Conservation (phyloP, 1,139 yeast genomes). For the Saccharomyces hybrid region DNA sequence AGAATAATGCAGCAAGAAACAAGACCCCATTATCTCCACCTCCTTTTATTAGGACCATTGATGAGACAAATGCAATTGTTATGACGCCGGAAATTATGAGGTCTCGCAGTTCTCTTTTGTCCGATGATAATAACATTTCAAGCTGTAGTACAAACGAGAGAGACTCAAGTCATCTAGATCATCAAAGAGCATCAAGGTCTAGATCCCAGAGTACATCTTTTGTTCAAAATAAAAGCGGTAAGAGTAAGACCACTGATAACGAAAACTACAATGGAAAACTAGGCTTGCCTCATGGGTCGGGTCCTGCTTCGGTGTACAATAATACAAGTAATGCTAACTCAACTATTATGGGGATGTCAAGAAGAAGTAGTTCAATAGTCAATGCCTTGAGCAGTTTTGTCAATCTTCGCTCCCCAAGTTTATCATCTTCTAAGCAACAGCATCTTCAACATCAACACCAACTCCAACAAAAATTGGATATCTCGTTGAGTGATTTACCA, state of each 20-base stretch:
- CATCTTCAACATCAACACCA: conserved; percentile 1
- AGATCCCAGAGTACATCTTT: not conserved
- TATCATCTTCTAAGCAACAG: conserved; percentile 15
- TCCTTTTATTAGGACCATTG: not conserved
- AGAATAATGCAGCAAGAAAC: not conserved
- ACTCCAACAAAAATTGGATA: conserved; percentile 10
- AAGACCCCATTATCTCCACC: not conserved
- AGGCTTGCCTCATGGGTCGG: conserved; percentile 1
- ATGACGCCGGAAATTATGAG: not conserved
- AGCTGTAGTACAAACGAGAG: not conserved
- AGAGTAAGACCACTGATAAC: not conserved
- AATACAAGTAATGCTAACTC: conserved; percentile 6
- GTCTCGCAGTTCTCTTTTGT: not conserved
- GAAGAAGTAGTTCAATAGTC: conserved; percentile 34
- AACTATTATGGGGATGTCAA: conserved; percentile 21
- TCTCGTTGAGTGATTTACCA: conserved; percentile 18
- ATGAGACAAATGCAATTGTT: not conserved
- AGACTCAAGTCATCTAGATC: not conserved
- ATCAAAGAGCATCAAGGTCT: not conserved
- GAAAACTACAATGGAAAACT: not conserved
- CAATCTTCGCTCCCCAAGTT: conserved; percentile 27
- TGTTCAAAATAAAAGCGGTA: not conserved
- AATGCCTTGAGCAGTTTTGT: conserved; percentile 34
- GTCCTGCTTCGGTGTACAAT: conserved; percentile 3
- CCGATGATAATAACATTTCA: not conserved